Base-by-base conservation (phyloP, 2,329 filamentous ascomycete species). In the Daldinia eschscholtzii region DNA sequence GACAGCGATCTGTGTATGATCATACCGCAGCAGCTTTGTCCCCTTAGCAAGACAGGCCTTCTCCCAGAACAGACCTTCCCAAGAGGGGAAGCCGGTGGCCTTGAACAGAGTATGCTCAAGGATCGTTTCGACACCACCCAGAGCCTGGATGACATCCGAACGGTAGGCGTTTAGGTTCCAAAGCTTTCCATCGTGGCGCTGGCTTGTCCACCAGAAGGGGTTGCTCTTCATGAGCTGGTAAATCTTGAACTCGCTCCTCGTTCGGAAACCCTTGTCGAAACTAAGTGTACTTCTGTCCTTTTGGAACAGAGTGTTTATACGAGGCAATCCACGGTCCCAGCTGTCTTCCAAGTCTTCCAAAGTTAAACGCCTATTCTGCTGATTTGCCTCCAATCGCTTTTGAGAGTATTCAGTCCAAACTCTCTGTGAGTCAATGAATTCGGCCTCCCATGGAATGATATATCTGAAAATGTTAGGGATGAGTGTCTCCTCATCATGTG, bases 331-430 rank as follows among this genome's bases (percentile, higher is more conserved):
- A 74, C 96, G 93, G 78, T 99, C 97, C 96, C 96, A 99, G 78
- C 93, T 97, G 79, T 99, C 96, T 78, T 99, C 96, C 23, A 99
- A 85, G 81, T 99, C 96, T 79, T 99, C 96, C 6, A 99, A 86
- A 0, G 96, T 99, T 53, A 99, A 84, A 73, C 96, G 90, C 64
- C 96, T 91, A 76, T 99, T 99, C 80, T 99, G 96, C 75, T 98
- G 95, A 77, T 98, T 97, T 20, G 96, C 97, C 79, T 99, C 96
- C 72, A 97, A 87, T 53, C 96, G 91, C 85, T 99, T 99, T 82
- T 99, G 96, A 0, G 95, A 98, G 78, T 99, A 99, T 76, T 99
- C 96, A 28, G 96, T 98, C 96, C 96, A 99, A 1, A 99, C 96
- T 74, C 97, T 91, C 80, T 99, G 97, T 3, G 96, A 99, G 79